These are phyloP conservation scores for Nakataea oryzae DNA, from an alignment of 2,329 filamentous ascomycete genomes.

Conservation along the genomic window DNA sequence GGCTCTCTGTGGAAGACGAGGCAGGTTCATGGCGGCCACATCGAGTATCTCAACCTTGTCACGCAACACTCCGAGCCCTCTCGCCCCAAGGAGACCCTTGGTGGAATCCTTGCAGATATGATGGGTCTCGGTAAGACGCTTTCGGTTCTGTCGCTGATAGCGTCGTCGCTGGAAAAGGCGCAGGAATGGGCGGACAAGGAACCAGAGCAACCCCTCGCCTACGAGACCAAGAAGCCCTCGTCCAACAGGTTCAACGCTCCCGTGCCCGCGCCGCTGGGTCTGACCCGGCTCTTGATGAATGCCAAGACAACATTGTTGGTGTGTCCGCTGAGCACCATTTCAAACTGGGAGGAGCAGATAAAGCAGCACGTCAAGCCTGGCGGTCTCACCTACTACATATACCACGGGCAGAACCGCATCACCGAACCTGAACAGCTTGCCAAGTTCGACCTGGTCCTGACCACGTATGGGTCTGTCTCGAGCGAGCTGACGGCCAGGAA, in stretches of 20 bases:
- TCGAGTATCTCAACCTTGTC: slow-evolving; percentile 72
- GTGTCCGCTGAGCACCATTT: slow-evolving; percentile 80
- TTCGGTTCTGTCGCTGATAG: slow-evolving; percentile 71
- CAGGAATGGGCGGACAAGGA: slow-evolving; percentile 45
- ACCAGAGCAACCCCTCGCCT: slow-evolving; percentile 37
- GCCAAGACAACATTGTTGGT: slow-evolving; percentile 74
- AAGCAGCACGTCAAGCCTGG: slow-evolving; percentile 63
- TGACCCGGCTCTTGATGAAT: slow-evolving; percentile 51
- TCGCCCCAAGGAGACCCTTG: slow-evolving; percentile 56
- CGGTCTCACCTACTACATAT: slow-evolving; percentile 65
- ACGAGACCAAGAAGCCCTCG: slow-evolving; percentile 24
- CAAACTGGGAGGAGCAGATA: slow-evolving; percentile 93
- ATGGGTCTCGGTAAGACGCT: slow-evolving; percentile 86
- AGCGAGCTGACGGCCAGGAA: slow-evolving; percentile 62
- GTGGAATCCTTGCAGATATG: slow-evolving; percentile 73
- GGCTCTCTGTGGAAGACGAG: slow-evolving; percentile 70
- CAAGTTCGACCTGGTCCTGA: slow-evolving; percentile 75
- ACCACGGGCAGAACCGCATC: slow-evolving; percentile 71
- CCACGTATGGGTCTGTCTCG: slow-evolving; percentile 82
- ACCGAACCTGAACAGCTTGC: slow-evolving; percentile 59
- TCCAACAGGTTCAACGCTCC: slow-evolving; percentile 24
- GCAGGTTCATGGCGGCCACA: slow-evolving; percentile 37
- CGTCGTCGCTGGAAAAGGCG: slow-evolving; percentile 54
- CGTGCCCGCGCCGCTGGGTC: slow-evolving; percentile 29
- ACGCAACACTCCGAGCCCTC: slow-evolving; percentile 55